phyloP scores from a whole-genome alignment of 2,329 filamentous ascomycete genomes.

The Cladosporium sp. region DNA sequence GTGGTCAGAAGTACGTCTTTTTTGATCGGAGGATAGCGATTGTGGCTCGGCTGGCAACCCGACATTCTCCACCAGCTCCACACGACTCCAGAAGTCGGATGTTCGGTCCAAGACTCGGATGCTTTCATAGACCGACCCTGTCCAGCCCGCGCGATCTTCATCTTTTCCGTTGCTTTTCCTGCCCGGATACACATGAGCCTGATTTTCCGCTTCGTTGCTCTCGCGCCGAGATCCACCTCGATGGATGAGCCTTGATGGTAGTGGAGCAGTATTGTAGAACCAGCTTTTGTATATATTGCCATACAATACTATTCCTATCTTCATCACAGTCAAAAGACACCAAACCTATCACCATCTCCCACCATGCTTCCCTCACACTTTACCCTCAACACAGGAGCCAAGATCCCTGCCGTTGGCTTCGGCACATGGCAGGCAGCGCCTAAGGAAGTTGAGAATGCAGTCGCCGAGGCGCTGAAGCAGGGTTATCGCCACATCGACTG shows the following conservation, averaged over 20 bases:
- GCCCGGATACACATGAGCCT: neutral
- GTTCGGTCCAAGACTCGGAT: neutral
- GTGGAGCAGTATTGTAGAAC: neutral
- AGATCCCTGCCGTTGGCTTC: conserved; percentile 39
- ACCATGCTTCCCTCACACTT: conserved; percentile 23
- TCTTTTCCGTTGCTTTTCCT: neutral
- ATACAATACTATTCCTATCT: neutral
- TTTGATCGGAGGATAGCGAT: neutral
- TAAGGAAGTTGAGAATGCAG: conserved; percentile 34
- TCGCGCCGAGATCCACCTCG: neutral
- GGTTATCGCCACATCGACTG: conserved; percentile 57
- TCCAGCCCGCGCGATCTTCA: neutral
- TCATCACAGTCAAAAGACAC: neutral
- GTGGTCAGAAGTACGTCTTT: neutral
- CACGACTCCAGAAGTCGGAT: neutral
- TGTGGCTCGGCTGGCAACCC: neutral
- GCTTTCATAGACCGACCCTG: neutral
- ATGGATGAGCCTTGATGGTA: neutral
- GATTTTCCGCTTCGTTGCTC: neutral
- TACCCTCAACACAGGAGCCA: conserved; percentile 43
- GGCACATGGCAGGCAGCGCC: conserved; percentile 42
- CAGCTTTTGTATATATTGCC: neutral
- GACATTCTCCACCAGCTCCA: neutral
- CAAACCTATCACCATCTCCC: neutral
- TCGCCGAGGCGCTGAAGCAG: conserved; percentile 43